Evolutionary conservation across 73 alveolate species (phyloP), one percentile per base, ranked within the genome.

Genomic region (Paramecium primaurelia): DNA sequence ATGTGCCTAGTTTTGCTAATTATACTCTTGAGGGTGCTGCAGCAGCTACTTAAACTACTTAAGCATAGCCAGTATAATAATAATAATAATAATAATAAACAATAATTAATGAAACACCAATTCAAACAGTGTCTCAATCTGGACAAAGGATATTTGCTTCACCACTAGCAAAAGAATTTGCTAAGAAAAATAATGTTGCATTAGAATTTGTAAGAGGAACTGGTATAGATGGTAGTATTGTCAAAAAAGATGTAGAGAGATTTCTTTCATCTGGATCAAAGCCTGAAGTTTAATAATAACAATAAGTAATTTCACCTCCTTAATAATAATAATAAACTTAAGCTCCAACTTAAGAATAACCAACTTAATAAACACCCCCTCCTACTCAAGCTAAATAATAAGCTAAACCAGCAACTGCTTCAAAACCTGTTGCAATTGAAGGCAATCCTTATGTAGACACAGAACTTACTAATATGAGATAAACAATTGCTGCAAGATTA

Each of bases 151-250:
- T 93, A 18, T 85, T 73, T 16, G 97, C 95, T 16, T 83, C 96
- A 18, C 98, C 98, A 18, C 54, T 93, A 26, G 98, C 98, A 32
- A 92, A 92, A 45, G 92, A 80, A 20, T 34, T 92, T n/a, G 97
- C 97, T 36, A 34, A 89, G 40, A 91, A 71, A 59, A 36, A 49
- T 20, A 95, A 93, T 25, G 93, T 96, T 6, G 92, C 92, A 8
- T 69, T 92, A 11, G 49, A 92, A 28, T 40, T 28, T 16, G 75
- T 95, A 18, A 28, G 54, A 84, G 99, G 99, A 26, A 86, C 97
- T 47, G 99, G 99, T 58, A 97, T 98, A 9, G 91, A 94, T 83
- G 98, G 97, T 25, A 92, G 99, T 68, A 96, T 97, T 30, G 86
- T 97, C 34, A 88, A 95, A 44, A 94, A 92, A n/a, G 99, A 97